Percentiles rank a stretch among this genome's conserved stretches.
Conservation (phyloP, 2,329 filamentous ascomycete species). For the Fusarium aywerte region DNA sequence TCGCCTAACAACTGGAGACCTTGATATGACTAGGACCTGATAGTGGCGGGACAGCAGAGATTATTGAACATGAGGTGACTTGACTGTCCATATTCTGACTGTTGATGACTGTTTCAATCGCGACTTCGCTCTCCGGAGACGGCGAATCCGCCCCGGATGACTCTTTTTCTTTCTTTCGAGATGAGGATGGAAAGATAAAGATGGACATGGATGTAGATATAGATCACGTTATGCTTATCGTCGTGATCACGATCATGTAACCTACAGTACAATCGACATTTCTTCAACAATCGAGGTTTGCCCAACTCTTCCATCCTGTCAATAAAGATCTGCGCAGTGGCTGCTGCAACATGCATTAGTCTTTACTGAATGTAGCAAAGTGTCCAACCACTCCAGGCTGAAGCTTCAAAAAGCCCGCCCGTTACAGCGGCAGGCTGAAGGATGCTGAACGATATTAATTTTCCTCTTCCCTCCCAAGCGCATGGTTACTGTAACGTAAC, state of each 20-base stretch:
- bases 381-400: not conserved
- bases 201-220: not conserved
- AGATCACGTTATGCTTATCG: not conserved
- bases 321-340: not conserved
- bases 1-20: constrained; percentile 13
- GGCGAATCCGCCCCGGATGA: constrained; percentile 13
- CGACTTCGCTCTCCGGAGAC: constrained; percentile 17
- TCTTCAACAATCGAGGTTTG: not conserved
- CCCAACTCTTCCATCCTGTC: not conserved
- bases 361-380: not conserved
- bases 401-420: not conserved
- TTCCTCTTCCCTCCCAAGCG: constrained; percentile 2
- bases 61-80: not conserved
- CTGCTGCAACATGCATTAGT: not conserved
- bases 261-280: not conserved
- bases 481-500: constrained; percentile 31
- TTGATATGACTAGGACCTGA: too few species aligned
- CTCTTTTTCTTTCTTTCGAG: not conserved
- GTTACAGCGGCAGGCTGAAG: not conserved
- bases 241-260: not conserved
- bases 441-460: not conserved
- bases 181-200: not conserved
- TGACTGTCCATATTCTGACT: not conserved
- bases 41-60: constrained; percentile 6
- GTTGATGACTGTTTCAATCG: not conserved